These are phyloP conservation scores for Poronia punctata DNA, from an alignment of 495 filamentous ascomycete genomes.

Conservation along the genomic window DNA sequence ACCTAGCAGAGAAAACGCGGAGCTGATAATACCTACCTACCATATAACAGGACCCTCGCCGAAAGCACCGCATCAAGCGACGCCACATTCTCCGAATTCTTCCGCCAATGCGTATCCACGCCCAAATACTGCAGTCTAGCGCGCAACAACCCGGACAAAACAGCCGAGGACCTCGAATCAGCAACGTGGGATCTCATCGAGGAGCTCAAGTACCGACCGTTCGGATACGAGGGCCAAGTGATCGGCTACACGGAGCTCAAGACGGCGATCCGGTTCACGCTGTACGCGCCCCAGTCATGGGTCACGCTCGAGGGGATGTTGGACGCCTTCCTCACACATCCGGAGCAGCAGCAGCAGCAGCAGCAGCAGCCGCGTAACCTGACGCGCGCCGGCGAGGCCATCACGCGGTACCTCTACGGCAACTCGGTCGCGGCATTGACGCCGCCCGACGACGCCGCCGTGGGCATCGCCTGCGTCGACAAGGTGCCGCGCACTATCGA, in stretches of 20 bases:
- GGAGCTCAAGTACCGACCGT: conserved; percentile 6
- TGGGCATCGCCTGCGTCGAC: conserved; percentile 9
- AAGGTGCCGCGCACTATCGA: background rate
- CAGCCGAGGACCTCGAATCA: conserved; percentile 4
- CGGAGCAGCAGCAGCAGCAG: no score
- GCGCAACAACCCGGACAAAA: background rate
- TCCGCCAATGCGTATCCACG: conserved; percentile 6
- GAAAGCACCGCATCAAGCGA: conserved; percentile 1
- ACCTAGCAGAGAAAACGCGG: background rate
- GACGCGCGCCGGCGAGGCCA: background rate
- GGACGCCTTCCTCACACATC: background rate
- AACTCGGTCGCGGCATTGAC: background rate
- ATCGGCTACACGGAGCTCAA: conserved; percentile 3
- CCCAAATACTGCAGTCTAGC: conserved; percentile 4
- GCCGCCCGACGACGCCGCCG: background rate
- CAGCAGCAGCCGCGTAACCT: conserved; percentile 5
- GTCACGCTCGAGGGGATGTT: background rate
- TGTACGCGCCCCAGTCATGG: conserved; percentile 4
- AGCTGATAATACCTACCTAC: background rate
- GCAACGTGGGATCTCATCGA: conserved; percentile 3
- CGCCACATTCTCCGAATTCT: conserved; percentile 4
- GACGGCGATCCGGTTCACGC: conserved; percentile 1
- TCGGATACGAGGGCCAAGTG: background rate
- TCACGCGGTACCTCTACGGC: background rate
- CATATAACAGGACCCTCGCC: background rate